These are phyloP conservation scores for Metschnikowia colocasiae DNA, from an alignment of 805 yeast species.

Conservation along the genomic window DNA sequence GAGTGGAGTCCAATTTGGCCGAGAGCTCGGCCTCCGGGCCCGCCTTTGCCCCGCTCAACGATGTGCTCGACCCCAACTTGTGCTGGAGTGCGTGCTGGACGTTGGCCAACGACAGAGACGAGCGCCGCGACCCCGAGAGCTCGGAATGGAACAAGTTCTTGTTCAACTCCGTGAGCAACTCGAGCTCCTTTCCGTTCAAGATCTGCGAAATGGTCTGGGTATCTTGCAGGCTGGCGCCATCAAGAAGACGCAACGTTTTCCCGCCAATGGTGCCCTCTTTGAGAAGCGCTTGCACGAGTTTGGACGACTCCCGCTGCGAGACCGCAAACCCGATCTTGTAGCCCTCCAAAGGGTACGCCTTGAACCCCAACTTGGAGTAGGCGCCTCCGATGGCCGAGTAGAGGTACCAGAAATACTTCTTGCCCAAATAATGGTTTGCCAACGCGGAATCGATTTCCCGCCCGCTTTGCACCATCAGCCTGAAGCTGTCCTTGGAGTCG, in stretches of 20 bases:
- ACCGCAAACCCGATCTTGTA: conserved; percentile 28
- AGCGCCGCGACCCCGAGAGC: conserved; percentile 27
- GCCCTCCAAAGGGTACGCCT: conserved; percentile 32
- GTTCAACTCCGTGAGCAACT: conserved; percentile 35
- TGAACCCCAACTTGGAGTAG: conserved; percentile 62
- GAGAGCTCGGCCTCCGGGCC: neutral
- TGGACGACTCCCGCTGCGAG: conserved; percentile 17
- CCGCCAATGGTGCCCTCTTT: conserved; percentile 19
- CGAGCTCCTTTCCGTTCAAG: conserved; percentile 34
- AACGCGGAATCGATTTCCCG: conserved; percentile 28
- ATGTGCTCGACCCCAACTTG: conserved; percentile 14
- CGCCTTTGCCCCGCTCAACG: conserved; percentile 9
- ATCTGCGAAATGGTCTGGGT: conserved; percentile 28
- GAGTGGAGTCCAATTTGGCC: neutral
- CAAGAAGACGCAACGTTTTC: conserved; percentile 28
- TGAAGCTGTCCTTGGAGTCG: conserved; percentile 28
- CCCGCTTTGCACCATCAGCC: conserved; percentile 28
- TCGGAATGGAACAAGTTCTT: conserved; percentile 33
- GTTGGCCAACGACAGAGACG: conserved; percentile 33
- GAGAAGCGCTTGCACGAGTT: conserved; percentile 23
- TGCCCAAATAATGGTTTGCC: conserved; percentile 33
- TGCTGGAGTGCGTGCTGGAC: conserved; percentile 10
- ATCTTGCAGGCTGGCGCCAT: conserved; percentile 24
- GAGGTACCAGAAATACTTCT: conserved; percentile 42
- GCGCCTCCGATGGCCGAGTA: conserved; percentile 74